Evolutionary conservation across 805 yeast species (phyloP).

Genomic region (Starmerella stellata): DNA sequence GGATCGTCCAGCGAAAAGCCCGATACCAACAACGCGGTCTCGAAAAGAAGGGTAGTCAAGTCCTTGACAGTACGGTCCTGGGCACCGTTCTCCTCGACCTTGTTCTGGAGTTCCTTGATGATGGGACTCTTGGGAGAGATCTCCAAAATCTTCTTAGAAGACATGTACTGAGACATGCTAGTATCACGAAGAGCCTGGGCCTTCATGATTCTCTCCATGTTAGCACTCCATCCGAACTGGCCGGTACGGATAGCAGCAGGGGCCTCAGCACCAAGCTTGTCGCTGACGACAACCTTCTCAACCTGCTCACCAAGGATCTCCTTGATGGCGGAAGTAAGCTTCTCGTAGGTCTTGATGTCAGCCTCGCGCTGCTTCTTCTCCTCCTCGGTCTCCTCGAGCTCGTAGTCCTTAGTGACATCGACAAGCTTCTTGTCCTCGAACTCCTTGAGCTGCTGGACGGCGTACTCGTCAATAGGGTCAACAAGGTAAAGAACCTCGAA

Average conservation of each 20-base stretch:
- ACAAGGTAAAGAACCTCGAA: constrained; percentile 94
- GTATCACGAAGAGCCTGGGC: constrained; percentile 99
- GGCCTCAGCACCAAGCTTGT: constrained; percentile 77
- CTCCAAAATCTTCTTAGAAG: constrained; percentile 97
- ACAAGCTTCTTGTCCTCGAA: constrained; percentile 98
- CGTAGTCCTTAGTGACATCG: constrained; percentile 97
- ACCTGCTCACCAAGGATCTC: constrained; percentile 96
- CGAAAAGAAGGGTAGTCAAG: constrained; percentile 86
- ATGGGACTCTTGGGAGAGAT: constrained; percentile 93
- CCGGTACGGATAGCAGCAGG: constrained; percentile 99
- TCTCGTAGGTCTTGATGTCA: constrained; percentile 81
- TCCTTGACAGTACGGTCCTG: constrained; percentile 98
- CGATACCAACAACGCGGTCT: constrained; percentile 94
- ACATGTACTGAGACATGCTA: constrained; percentile 97
- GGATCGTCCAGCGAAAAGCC: constrained; percentile 99
- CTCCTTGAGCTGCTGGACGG: constrained; percentile 98
- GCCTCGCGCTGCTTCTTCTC: constrained; percentile 89
- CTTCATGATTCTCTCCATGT: constrained; percentile 99
- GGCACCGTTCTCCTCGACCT: constrained; percentile 87
- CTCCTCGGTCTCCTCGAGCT: constrained; percentile 87
- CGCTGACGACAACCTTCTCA: constrained; percentile 97
- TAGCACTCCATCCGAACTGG: constrained; percentile 99
- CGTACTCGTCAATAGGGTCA: constrained; percentile 99
- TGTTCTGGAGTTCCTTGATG: constrained; percentile 85
- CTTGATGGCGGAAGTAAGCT: constrained; percentile 87